Conservation (phyloP, 1,284 basidiomycete species). For the Ustilago curta region DNA sequence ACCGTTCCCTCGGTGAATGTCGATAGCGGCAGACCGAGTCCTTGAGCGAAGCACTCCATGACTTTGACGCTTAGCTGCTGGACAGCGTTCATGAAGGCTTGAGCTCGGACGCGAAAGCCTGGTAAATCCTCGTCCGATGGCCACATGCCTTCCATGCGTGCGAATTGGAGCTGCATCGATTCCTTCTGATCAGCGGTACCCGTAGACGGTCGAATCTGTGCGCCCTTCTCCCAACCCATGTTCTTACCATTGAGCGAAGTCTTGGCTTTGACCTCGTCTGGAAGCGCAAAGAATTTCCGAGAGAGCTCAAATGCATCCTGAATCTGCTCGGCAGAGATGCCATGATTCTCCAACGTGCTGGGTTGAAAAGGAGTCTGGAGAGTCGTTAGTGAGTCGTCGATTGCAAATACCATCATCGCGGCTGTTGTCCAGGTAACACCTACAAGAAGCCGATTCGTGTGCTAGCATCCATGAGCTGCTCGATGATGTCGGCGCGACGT, state of each 20-base stretch:
- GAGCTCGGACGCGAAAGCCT: constrained; percentile 73
- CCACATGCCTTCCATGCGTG: constrained; percentile 72
- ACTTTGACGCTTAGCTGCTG: constrained; percentile 74
- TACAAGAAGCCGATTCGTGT: constrained; percentile 61
- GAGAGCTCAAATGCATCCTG: constrained; percentile 74
- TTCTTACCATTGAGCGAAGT: constrained; percentile 74
- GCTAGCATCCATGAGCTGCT: constrained; percentile 54
- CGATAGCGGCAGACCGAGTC: constrained; percentile 73
- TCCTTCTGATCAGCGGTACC: constrained; percentile 71
- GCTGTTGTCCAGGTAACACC: no score
- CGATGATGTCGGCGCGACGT: constrained; percentile 57
- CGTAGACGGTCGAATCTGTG: constrained; percentile 71
- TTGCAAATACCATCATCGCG: no score
- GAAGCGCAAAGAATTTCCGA: constrained; percentile 73
- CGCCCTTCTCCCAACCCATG: constrained; percentile 68
- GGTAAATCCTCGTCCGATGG: constrained; percentile 74
- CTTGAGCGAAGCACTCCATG: constrained; percentile 69
- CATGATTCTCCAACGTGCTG: constrained; percentile 70
- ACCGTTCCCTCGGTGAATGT: constrained; percentile 63
- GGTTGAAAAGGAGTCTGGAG: neutral
- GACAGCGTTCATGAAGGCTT: constrained; percentile 73
- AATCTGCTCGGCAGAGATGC: constrained; percentile 71
- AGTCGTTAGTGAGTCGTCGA: neutral
- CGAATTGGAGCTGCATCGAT: constrained; percentile 72
- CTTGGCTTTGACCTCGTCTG: constrained; percentile 73